Conservation (phyloP, 495 filamentous ascomycete genomes). For the Penicillium cosmopolitanum region DNA sequence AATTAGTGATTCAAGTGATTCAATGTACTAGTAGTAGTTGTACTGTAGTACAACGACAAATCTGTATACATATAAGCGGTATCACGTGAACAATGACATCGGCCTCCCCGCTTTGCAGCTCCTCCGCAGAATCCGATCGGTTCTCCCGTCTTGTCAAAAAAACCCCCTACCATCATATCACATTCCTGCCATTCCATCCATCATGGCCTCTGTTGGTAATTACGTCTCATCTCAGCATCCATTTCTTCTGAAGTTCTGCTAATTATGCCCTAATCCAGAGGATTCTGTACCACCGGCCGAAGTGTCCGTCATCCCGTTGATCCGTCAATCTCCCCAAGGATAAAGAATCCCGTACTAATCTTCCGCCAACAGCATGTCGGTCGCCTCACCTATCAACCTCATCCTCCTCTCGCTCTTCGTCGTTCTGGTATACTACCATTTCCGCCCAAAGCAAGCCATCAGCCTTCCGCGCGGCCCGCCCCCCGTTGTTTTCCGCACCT, state of each 20-base stretch:
- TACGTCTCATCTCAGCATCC: neutral
- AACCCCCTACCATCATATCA: neutral
- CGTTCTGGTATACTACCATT: conserved; percentile 69
- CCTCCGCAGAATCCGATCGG: conserved; percentile 18
- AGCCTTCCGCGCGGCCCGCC: conserved; percentile 70
- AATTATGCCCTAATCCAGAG: conserved; percentile 11
- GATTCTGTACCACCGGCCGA: conserved; percentile 26
- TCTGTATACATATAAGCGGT: conserved; percentile 1
- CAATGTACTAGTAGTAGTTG: neutral
- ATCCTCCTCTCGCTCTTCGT: conserved; percentile 71
- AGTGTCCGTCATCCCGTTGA: conserved; percentile 22
- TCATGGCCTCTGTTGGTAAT: conserved; percentile 16
- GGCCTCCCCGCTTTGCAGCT: conserved; percentile 3
- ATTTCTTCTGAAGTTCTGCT: conserved; percentile 5
- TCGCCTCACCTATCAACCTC: conserved; percentile 79
- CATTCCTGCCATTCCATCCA: conserved; percentile 6
- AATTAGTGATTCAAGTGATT: neutral
- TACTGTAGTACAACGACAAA: neutral
- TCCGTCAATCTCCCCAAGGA: neutral
- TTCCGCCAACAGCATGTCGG: conserved; percentile 48
- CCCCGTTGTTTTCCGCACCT: conserved; percentile 84
- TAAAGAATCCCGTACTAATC: conserved; percentile 6
- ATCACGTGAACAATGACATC: conserved; percentile 28
- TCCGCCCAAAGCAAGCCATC: conserved; percentile 61
- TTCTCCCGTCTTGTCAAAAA: neutral